These are phyloP conservation scores for Catenaria anguillulae DNA, from an alignment of 371 early-diverging fungal genomes.

Conservation along the genomic window DNA sequence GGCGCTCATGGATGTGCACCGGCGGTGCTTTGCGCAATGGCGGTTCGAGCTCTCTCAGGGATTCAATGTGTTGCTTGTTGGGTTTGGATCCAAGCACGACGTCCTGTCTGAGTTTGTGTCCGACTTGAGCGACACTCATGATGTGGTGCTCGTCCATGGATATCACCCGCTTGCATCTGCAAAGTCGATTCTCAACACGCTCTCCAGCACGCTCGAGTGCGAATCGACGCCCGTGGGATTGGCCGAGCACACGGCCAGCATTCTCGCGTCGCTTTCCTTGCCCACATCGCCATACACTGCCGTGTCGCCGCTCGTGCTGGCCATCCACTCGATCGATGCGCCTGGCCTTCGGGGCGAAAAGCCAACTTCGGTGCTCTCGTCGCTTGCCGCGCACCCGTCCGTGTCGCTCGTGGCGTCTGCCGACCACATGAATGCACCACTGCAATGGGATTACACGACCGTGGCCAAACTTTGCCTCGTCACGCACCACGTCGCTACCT, in stretches of 20 bases:
- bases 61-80: constrained; percentile 75
- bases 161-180: constrained; percentile 60
- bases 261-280: constrained; percentile 42
- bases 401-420: constrained; percentile 69
- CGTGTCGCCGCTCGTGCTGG: constrained; percentile 35
- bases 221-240: constrained; percentile 13
- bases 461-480: constrained; percentile 56
- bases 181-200: constrained; percentile 33
- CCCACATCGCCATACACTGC: constrained; percentile 18
- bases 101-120: constrained; percentile 56
- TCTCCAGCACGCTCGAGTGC: neutral
- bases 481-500: constrained; percentile 84
- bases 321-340: constrained; percentile 87
- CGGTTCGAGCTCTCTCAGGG: constrained; percentile 51
- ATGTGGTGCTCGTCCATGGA: constrained; percentile 66
- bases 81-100: constrained; percentile 73
- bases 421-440: constrained; percentile 76
- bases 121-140: constrained; percentile 33
- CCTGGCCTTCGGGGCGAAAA: constrained; percentile 50
- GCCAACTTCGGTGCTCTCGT: constrained; percentile 45
- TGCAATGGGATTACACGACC: constrained; percentile 70
- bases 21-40: constrained; percentile 64
- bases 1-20: constrained; percentile 34
- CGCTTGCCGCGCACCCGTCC: constrained; percentile 44
- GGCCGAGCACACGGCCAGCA: constrained; percentile 45